Evolutionary conservation across 2,329 filamentous ascomycete genomes (phyloP), one percentile per base, ranked within the genome.

Genomic region (Talaromyces sp.): DNA sequence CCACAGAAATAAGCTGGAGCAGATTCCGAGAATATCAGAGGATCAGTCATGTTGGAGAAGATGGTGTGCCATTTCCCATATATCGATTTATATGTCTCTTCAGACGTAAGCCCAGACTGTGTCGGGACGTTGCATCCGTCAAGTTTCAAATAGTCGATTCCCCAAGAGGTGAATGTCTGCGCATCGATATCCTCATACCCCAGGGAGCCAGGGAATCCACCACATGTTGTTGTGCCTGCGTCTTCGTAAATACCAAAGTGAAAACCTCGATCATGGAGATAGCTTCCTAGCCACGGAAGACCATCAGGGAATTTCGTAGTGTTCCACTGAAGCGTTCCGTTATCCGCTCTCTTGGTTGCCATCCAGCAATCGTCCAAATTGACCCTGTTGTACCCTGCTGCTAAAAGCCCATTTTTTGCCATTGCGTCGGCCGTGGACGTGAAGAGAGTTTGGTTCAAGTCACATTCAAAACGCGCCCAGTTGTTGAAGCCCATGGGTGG

Each of bases 401-500:
- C 70, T 1, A 75, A 71, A 2, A 81, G 72, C 15, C 79, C 79
- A 4, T 68, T 77, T 10, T 68, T 66, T 4, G 68, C 62, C 76
- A 82, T 81, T 25, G 77, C 70, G 33, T 81, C 73, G 3, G 80
- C 80, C 0, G 79, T 81, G 8, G 77, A 70, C 4, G 75, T 73
- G 61, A 82, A 82, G 6, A 82, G 69, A 4, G 76, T 75, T 63
- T 82, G 77, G 62, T 81, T 82, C 25, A 82, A 73, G 55, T 77
- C 74, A 66, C 78, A 81, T 71, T 73, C 73, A 68, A 80, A 80
- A 42, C 78, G 77, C 1, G 79, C 72, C 80, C 81, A 83, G 65
- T 80, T 80, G 68, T 81, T 82, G 73, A 81, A 83, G 27, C 79
- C 80, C 80, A 83, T 82, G 8, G 80, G 80, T 1, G 80, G 78